These are phyloP conservation scores for Penicillium fimorum DNA, from an alignment of 495 filamentous ascomycete species.

Conservation along the genomic window DNA sequence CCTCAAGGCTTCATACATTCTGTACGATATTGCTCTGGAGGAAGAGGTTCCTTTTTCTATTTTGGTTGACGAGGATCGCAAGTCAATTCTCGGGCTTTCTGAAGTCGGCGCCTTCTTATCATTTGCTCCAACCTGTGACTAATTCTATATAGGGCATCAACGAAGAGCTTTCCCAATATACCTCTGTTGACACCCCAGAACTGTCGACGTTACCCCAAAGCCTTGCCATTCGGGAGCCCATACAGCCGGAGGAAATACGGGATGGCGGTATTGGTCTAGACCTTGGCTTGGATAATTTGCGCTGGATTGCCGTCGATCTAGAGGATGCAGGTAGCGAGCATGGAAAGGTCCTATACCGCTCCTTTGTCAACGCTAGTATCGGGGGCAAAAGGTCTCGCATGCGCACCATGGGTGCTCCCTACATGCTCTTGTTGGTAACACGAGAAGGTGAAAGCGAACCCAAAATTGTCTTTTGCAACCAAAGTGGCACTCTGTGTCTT, in stretches of 20 bases:
- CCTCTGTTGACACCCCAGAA: conserved; percentile 31
- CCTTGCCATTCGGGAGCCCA: conserved; percentile 39
- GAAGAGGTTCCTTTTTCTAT: conserved; percentile 26
- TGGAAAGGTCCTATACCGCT: conserved; percentile 40
- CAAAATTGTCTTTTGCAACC: conserved; percentile 44
- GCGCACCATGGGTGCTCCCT: conserved; percentile 40
- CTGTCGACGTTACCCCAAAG: conserved; percentile 28
- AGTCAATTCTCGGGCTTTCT: conserved; percentile 40
- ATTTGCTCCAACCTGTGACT: not conserved
- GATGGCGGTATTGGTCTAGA: conserved; percentile 20
- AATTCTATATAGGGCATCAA: conserved; percentile 31
- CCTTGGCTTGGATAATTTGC: conserved; percentile 28
- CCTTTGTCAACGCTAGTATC: conserved; percentile 44
- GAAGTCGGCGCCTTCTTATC: conserved; percentile 24
- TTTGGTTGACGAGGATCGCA: conserved; percentile 39
- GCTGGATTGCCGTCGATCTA: conserved; percentile 38
- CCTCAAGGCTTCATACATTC: conserved; percentile 44
- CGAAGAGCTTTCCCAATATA: conserved; percentile 36
- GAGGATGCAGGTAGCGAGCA: conserved; percentile 42
- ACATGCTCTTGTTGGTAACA: conserved; percentile 42
- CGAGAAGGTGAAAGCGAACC: conserved; percentile 42
- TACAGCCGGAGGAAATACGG: conserved; percentile 36
- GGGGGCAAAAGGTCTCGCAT: conserved; percentile 40
- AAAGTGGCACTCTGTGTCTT: conserved; percentile 41
- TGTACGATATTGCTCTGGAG: conserved; percentile 38